Evolutionary conservation across 139 green algal genomes (phyloP), one percentile per base, ranked within the genome.

Genomic region (Chlorella sp.): DNA sequence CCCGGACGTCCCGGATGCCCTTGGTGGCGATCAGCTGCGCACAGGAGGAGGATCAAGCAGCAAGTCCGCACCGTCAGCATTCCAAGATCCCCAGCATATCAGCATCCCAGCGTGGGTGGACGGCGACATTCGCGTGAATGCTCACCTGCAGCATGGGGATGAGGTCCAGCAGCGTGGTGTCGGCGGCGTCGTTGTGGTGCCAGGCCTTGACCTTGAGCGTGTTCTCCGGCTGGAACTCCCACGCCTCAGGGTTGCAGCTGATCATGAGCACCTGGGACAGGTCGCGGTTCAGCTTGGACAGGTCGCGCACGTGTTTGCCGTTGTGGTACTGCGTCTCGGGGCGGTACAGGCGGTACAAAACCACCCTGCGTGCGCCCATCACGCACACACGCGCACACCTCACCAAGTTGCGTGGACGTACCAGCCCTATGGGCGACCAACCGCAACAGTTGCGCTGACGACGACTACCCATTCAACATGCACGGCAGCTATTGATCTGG

Each of bases 201-300:
- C 90, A 95, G 0, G 83, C 73, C 68, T 81, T 76, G 1, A 94
- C 35, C 85, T 97, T 93, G 68, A 98, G 74, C 2, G 91, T 85
- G 77, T 98, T 98, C 33, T 96, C 90, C 1, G 88, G 90, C 80
- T 98, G 94, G 74, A 97, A 83, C 49, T 65, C 61, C 42, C 76
- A 91, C 0, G 85, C 80, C 35, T 83, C 71, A 30, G 81, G 71
- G 42, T 75, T 49, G 4, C 65, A 42, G 42, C 30, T 66, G 62
- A 80, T 72, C 32, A 80, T 75, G 1, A 80, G 69, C 35, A 80
- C 74, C 75, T 91, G 85, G 2, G 32, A 66, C 34, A 95, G 81
- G 85, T 99, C 95, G 0, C 95, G 81, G 83, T 98, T 98, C 1
- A 99, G 85, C 78, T 96, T 96, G 55, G 86, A 92, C 74, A 99